phyloP scores from a whole-genome alignment of 306 rosid species.

The Gastrolobium bilobum region DNA sequence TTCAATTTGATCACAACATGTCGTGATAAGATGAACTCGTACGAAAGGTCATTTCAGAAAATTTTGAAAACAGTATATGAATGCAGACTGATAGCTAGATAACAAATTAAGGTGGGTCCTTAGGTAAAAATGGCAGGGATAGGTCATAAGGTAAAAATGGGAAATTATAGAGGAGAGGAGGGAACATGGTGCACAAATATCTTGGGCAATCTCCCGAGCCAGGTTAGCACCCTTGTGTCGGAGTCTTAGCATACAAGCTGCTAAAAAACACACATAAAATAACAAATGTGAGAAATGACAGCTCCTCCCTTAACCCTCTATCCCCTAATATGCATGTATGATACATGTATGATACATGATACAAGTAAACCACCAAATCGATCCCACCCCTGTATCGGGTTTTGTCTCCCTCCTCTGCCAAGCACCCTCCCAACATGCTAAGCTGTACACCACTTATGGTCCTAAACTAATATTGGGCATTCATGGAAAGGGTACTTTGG shows the following conservation, averaged over 20 bases:
- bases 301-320: constrained; percentile 53
- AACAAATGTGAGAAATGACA: constrained; percentile 62
- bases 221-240: constrained; percentile 70
- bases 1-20: background rate
- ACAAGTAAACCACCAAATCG: constrained; percentile 32
- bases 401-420: constrained; percentile 62
- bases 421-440: constrained; percentile 43
- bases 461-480: background rate
- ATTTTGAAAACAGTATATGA: constrained; percentile 3
- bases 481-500: background rate
- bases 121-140: background rate
- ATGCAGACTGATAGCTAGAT: background rate
- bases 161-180: constrained; percentile 5
- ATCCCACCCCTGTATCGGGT: constrained; percentile 48
- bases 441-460: constrained; percentile 53
- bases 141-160: constrained; percentile 36
- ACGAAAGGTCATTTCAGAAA: constrained; percentile 32
- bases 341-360: background rate
- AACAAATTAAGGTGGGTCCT: no score
- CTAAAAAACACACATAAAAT: constrained; percentile 33
- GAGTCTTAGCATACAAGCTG: constrained; percentile 56
- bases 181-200: constrained; percentile 57
- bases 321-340: background rate
- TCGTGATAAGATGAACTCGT: constrained; percentile 9
- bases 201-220: constrained; percentile 57